Percentiles rank a stretch among this genome's conserved stretches.
phyloP scores from a whole-genome alignment of 805 yeast species.

The Candida boidinii region DNA sequence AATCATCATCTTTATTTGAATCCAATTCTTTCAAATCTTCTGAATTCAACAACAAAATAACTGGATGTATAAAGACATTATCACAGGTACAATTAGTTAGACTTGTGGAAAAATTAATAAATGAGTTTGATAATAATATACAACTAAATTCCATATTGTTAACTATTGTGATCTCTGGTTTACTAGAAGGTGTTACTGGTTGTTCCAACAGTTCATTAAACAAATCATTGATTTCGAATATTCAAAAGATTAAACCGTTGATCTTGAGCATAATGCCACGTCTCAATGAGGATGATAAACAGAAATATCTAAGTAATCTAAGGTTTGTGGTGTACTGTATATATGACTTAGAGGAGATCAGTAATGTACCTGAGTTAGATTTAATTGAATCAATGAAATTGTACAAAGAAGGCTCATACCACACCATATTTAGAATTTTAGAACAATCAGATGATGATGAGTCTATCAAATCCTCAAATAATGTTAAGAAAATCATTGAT shows the following conservation, averaged over 20 bases:
- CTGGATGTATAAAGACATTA: constrained; percentile 32
- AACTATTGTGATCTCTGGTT: constrained; percentile 31
- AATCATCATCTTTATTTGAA: not conserved
- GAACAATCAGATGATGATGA: constrained; percentile 24
- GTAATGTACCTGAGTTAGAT: constrained; percentile 2
- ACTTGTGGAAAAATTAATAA: constrained; percentile 15
- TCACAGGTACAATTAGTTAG: constrained; percentile 37
- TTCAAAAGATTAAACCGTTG: constrained; percentile 7
- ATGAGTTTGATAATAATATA: constrained; percentile 5
- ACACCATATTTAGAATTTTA: constrained; percentile 36
- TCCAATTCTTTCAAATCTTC: constrained; percentile 10
- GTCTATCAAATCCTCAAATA: too few species aligned
- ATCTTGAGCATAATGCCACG: constrained; percentile 14
- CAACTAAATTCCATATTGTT: constrained; percentile 10
- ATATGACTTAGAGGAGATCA: constrained; percentile 31
- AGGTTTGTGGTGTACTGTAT: constrained; percentile 39
- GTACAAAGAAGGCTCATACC: too few species aligned
- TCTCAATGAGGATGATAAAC: constrained; percentile 1
- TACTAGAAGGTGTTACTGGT: constrained; percentile 23
- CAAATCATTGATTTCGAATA: constrained; percentile 10
- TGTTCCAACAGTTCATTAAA: constrained; percentile 20
- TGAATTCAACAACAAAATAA: constrained; percentile 26
- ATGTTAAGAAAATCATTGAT: not conserved
- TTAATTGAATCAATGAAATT: constrained; percentile 1
- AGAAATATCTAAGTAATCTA: constrained; percentile 33